Conservation (phyloP, 2,329 filamentous ascomycete genomes). For the Lachnellula hyalina region DNA sequence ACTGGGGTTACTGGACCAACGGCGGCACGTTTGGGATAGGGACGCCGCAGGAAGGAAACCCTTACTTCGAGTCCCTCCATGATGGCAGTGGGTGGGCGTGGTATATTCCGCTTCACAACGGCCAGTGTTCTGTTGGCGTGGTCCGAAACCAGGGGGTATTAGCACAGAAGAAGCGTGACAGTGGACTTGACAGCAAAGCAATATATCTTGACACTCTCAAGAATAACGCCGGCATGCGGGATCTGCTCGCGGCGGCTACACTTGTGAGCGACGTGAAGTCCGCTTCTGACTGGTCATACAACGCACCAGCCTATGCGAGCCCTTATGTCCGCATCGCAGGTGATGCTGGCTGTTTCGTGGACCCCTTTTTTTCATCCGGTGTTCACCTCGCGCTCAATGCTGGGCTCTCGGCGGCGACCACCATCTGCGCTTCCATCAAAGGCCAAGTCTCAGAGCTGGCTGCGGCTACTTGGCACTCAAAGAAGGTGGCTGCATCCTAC, state of each 20-base stretch:
- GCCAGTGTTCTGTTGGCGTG: conserved; percentile 39
- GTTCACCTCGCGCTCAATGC: conserved; percentile 35
- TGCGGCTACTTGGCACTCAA: conserved; percentile 39
- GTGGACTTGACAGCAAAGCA: not conserved
- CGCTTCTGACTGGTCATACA: conserved; percentile 45
- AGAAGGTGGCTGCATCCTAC: conserved; percentile 42
- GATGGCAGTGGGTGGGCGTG: conserved; percentile 47
- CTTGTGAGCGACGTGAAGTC: conserved; percentile 35
- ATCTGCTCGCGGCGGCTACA: conserved; percentile 31
- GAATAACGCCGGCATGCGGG: conserved; percentile 28
- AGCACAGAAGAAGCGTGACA: conserved; percentile 32
- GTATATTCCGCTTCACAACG: conserved; percentile 46
- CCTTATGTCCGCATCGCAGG: conserved; percentile 33
- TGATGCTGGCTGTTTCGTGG: conserved; percentile 37
- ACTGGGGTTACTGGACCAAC: conserved; percentile 44
- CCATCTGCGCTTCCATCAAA: conserved; percentile 36
- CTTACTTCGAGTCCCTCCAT: conserved; percentile 41
- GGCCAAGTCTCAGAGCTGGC: conserved; percentile 36
- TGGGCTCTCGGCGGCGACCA: conserved; percentile 41
- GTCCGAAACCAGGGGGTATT: conserved; percentile 37
- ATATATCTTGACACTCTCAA: conserved; percentile 28
- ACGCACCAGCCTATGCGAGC: conserved; percentile 37
- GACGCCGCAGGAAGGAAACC: conserved; percentile 33
- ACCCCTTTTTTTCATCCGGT: conserved; percentile 37
- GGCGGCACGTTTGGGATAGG: conserved; percentile 32